phyloP scores from a whole-genome alignment of 768 basidiomycete species.

The Kwoniella newhampshirensis region DNA sequence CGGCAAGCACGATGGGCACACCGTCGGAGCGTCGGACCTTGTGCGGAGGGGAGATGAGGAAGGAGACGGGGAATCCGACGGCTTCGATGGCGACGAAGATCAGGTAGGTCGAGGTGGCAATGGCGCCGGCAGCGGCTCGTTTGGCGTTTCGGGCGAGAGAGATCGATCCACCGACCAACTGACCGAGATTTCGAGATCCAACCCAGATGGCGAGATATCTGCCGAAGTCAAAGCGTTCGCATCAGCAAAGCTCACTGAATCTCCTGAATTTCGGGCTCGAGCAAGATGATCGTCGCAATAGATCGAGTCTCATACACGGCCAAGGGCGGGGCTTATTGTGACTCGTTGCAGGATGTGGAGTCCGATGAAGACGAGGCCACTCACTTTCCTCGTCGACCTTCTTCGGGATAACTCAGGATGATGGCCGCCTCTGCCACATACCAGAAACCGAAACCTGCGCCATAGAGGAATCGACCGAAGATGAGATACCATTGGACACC shows the following conservation, averaged over 20 bases:
- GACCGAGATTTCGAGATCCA: constrained; percentile 16
- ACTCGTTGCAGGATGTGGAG: no score
- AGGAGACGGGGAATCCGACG: constrained; percentile 22
- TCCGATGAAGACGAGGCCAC: not conserved
- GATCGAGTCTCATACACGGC: no score
- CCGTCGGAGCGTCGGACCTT: constrained; percentile 29
- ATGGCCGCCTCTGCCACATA: constrained; percentile 28
- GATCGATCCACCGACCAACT: constrained; percentile 18
- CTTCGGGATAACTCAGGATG: constrained; percentile 27
- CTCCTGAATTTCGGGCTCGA: no score
- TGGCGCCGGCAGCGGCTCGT: constrained; percentile 13
- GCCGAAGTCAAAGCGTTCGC: no score
- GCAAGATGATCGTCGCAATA: no score
- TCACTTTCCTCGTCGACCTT: constrained; percentile 24
- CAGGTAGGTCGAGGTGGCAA: constrained; percentile 23
- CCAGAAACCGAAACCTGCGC: constrained; percentile 23
- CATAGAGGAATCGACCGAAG: constrained; percentile 22
- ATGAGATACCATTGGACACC: constrained; percentile 29
- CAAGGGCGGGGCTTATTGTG: no score
- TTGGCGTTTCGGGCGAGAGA: constrained; percentile 20
- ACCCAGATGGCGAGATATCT: constrained; percentile 28
- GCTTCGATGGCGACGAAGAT: constrained; percentile 27
- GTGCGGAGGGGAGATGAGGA: constrained; percentile 17
- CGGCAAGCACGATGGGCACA: constrained; percentile 16
- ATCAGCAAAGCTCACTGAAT: no score